These are phyloP conservation scores for Daldinia bambusicola DNA, from an alignment of 495 filamentous ascomycete species.

Conservation along the genomic window DNA sequence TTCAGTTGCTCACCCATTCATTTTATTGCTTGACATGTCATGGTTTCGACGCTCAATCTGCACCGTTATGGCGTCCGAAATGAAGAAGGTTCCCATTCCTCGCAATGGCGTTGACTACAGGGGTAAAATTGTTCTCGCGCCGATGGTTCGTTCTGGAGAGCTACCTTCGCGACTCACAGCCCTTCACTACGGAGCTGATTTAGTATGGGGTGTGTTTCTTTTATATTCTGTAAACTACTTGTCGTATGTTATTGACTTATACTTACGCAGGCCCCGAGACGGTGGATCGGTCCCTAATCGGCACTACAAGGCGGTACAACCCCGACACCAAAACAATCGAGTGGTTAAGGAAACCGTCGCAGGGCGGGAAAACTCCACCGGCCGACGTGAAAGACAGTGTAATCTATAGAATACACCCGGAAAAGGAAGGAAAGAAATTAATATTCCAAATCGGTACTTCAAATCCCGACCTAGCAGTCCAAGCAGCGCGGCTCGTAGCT, in stretches of 20 bases:
- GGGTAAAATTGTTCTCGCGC: slow-evolving; percentile 91
- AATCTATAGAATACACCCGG: slow-evolving; percentile 85
- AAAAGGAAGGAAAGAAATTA: slow-evolving; percentile 72
- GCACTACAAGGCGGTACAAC: slow-evolving; percentile 79
- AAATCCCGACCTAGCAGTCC: slow-evolving; percentile 79
- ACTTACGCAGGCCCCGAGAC: slow-evolving; percentile 79
- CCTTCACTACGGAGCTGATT: slow-evolving; percentile 92
- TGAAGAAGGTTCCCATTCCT: slow-evolving; percentile 81
- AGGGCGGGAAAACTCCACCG: slow-evolving; percentile 61
- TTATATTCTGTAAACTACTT: background rate
- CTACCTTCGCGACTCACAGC: slow-evolving; percentile 87
- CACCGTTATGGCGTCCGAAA: slow-evolving; percentile 64
- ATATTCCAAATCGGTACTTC: slow-evolving; percentile 94
- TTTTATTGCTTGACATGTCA: slow-evolving; percentile 32
- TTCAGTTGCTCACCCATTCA: background rate
- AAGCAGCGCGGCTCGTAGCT: slow-evolving; percentile 84
- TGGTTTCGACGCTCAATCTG: slow-evolving; percentile 28
- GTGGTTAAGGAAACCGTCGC: slow-evolving; percentile 78
- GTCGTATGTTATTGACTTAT: background rate
- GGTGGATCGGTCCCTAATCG: slow-evolving; percentile 89
- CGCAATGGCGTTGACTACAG: slow-evolving; percentile 91
- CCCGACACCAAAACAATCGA: slow-evolving; percentile 79
- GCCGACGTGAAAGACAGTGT: slow-evolving; percentile 69
- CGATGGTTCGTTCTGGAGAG: slow-evolving; percentile 97
- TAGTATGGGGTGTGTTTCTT: slow-evolving; percentile 81